Evolutionary conservation across 345 rosid genomes (phyloP), one percentile per base, ranked within the genome.

Genomic region (Nephelium lappaceum): DNA sequence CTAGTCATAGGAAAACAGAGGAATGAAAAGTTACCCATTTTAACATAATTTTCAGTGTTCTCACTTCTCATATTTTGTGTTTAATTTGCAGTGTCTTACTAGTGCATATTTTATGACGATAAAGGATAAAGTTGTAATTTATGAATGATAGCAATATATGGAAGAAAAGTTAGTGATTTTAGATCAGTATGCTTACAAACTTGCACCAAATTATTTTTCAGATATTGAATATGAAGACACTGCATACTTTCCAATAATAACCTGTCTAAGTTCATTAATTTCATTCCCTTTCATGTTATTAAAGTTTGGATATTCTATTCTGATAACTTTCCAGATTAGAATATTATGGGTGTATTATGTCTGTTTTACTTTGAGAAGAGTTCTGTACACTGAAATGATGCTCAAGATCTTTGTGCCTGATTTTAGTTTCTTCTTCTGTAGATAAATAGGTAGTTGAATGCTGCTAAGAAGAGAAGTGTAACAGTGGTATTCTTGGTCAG

Each of bases 371-470:
- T 42, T 5, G 23, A 36, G 12, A 45, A 45, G 51, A 45, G 51
- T 11, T 45, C 51, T 45, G 12, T 45, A 45, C 51, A 15, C 1
- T 31, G n/a, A 15, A 18, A 55, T 55, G 63, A 72, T 61, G n/a
- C 15, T 61, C 9, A 11, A 53, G 18, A 51, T 11, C 21, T 19
- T 57, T 3, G 76, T 45, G 25, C 4, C 61, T 74, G 60, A 61
- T 61, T 43, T 23, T n/a, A 62, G 45, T 18, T 74, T 12, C 69
- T 23, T 51, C 19, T 55, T 55, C 36, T 64, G 18, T 47, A 27
- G 42, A 39, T 39, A 23, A 24, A 43, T 64, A 76, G 78, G 65
- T 67, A 76, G 71, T 36, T 25, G 62, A 53, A 51, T n/a, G 72
- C 53, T 4, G 47, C 49, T 2, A 15, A 36, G 72, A 21, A 65